phyloP scores from a whole-genome alignment of 495 filamentous ascomycete genomes.

The Penicillium angulare region DNA sequence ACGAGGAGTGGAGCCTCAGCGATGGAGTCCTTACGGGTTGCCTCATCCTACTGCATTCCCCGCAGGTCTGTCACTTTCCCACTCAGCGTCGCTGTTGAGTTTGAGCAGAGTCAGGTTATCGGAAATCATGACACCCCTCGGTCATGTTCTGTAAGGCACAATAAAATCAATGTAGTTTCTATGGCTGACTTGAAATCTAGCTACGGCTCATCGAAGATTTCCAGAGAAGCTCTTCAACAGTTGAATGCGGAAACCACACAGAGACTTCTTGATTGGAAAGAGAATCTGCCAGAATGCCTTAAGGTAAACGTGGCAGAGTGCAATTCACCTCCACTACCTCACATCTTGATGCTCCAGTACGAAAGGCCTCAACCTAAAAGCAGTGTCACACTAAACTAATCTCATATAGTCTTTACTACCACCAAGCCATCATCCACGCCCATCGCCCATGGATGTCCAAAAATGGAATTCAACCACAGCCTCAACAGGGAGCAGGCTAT shows the following conservation, averaged over 20 bases:
- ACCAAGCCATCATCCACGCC: constrained; percentile 23
- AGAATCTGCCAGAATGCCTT: constrained; percentile 19
- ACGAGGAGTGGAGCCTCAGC: neutral
- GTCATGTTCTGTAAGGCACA: constrained; percentile 6
- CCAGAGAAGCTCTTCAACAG: constrained; percentile 1
- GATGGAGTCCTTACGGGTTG: constrained; percentile 5
- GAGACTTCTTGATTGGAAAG: constrained; percentile 22
- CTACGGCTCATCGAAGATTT: constrained; percentile 5
- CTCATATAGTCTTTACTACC: constrained; percentile 25
- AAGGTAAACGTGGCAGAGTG: constrained; percentile 18
- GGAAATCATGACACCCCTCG: constrained; percentile 11
- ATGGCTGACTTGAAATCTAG: neutral
- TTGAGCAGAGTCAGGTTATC: neutral
- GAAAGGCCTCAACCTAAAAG: neutral
- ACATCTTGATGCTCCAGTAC: neutral
- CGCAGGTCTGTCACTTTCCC: neutral
- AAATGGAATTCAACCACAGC: constrained; percentile 13
- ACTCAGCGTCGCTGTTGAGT: neutral
- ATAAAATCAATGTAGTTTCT: neutral
- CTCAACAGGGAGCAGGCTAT: constrained; percentile 17
- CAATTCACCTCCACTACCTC: constrained; percentile 18
- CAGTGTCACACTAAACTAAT: neutral
- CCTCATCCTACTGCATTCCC: neutral
- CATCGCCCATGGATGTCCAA: constrained; percentile 28
- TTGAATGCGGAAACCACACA: constrained; percentile 4